Evolutionary conservation across 345 rosid species (phyloP).

Genomic region (Aquilaria yunnanensis): DNA sequence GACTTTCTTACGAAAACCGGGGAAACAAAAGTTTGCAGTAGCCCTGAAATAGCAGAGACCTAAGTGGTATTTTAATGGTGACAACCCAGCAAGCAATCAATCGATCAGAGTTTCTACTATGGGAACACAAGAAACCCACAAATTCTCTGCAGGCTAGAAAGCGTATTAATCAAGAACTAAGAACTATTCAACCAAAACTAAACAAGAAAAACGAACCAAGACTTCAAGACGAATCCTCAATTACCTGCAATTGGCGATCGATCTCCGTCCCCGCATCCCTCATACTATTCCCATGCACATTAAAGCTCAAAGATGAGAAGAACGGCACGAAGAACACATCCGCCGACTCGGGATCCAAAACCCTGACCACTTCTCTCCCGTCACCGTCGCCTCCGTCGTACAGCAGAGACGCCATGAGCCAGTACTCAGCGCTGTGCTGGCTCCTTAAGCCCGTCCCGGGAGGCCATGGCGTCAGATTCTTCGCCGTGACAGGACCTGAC

Average conservation of each 20-base stretch:
- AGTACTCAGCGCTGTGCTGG: constrained; percentile 89
- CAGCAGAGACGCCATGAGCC: constrained; percentile 83
- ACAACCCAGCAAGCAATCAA: too few relatives aligned
- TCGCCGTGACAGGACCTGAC: constrained; percentile 37
- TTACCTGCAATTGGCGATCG: constrained; percentile 81
- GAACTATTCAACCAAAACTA: too few relatives aligned
- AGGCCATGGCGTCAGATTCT: constrained; percentile 66
- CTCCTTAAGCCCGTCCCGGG: constrained; percentile 41
- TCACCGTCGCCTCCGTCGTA: constrained; percentile 25
- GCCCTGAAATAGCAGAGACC: too few relatives aligned
- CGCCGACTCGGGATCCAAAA: constrained; percentile 75
- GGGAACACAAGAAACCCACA: not conserved
- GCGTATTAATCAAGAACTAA: too few relatives aligned
- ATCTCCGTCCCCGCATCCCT: constrained; percentile 75
- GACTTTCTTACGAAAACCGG: too few relatives aligned
- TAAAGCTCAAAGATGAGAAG: constrained; percentile 78
- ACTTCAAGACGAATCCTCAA: not conserved
- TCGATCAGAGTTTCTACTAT: too few relatives aligned
- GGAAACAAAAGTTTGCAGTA: too few relatives aligned
- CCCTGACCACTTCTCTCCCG: constrained; percentile 61
- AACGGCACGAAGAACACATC: constrained; percentile 78
- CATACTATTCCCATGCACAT: constrained; percentile 73
- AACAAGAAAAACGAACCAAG: not conserved
- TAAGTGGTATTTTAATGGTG: too few relatives aligned
- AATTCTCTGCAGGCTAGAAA: not conserved